Conservation (phyloP, 2,329 filamentous ascomycete genomes). For the Epichloe gansuensis region DNA sequence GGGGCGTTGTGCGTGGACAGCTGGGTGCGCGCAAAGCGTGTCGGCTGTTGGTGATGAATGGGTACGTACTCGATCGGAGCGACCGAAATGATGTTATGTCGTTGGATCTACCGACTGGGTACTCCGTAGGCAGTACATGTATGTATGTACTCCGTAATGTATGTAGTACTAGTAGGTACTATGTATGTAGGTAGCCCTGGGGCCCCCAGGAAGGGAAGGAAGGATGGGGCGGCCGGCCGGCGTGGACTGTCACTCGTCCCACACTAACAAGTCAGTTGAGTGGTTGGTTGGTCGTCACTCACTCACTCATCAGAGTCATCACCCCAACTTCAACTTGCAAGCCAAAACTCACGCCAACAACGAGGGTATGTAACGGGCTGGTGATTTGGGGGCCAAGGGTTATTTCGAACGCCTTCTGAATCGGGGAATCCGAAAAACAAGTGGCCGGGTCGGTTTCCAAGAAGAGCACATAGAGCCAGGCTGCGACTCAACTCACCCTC, state of each 20-base stretch:
- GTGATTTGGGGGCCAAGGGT: neutral
- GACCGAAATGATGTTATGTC: neutral
- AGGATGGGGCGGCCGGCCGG: neutral
- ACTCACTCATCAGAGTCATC: too few species aligned
- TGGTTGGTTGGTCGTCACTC: neutral
- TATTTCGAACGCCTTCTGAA: neutral
- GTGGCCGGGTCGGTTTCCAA: neutral
- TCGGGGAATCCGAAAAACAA: neutral
- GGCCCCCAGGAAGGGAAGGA: neutral
- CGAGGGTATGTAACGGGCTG: neutral
- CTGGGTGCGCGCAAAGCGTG: neutral
- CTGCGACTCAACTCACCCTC: neutral
- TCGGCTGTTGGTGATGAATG: neutral
- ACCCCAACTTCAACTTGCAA: neutral
- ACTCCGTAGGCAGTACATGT: too few species aligned
- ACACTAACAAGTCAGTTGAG: neutral
- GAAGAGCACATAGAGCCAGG: neutral
- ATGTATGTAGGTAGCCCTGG: too few species aligned
- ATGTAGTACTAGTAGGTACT: too few species aligned
- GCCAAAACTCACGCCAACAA: neutral
- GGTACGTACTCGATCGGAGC: constrained; percentile 1
- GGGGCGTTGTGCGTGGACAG: neutral
- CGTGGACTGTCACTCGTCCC: constrained; percentile 4
- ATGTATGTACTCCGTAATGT: too few species aligned
- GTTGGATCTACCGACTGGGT: neutral